These are phyloP conservation scores for Brassica carinata DNA, from an alignment of 345 rosid species.

Conservation along the genomic window DNA sequence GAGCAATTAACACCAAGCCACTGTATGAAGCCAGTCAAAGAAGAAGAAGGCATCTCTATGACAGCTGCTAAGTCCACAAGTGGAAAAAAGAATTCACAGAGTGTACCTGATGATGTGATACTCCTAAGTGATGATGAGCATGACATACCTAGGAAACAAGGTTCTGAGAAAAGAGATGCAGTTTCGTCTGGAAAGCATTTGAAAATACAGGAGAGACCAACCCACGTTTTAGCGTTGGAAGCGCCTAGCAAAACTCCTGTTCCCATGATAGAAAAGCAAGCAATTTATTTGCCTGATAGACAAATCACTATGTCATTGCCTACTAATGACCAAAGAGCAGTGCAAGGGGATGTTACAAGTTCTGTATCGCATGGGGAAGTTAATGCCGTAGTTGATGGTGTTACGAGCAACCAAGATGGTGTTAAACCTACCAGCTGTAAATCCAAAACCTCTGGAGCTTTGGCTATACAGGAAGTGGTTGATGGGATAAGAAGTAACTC, in stretches of 20 bases:
- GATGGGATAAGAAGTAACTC: constrained; percentile 46
- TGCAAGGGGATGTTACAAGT: constrained; percentile 36
- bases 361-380: constrained; percentile 40
- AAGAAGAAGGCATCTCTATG: constrained; percentile 42
- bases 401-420: constrained; percentile 36
- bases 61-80: constrained; percentile 36
- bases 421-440: constrained; percentile 43
- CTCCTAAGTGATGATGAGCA: constrained; percentile 85
- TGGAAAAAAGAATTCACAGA: constrained; percentile 43
- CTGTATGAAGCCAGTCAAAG: constrained; percentile 30
- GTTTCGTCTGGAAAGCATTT: constrained; percentile 26
- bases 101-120: constrained; percentile 45
- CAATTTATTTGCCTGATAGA: constrained; percentile 38
- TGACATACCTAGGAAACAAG: constrained; percentile 52
- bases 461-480: constrained; percentile 42
- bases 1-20: constrained; percentile 33
- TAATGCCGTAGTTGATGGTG: constrained; percentile 40
- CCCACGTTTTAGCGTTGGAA: constrained; percentile 40
- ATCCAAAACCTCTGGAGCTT: constrained; percentile 51
- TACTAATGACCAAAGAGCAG: constrained; percentile 41
- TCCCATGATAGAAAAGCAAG: constrained; percentile 37
- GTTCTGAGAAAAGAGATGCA: constrained; percentile 37
- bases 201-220: constrained; percentile 21
- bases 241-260: constrained; percentile 27
- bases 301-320: constrained; percentile 41